phyloP scores from a whole-genome alignment of 2,329 filamentous ascomycete genomes.

The Talaromyces funiculosus region DNA sequence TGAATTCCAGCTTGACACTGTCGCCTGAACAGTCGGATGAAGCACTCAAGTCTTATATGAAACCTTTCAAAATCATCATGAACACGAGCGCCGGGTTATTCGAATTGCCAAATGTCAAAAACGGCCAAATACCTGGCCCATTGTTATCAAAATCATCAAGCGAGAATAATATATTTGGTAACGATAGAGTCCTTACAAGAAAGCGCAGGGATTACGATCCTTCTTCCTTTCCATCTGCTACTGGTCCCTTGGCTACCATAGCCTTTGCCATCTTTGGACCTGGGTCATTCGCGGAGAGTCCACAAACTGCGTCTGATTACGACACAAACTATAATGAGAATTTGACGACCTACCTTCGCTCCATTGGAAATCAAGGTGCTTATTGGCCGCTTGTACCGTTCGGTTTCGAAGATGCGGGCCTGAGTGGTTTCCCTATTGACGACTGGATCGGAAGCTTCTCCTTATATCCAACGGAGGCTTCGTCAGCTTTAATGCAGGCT shows the following conservation, averaged over 20 bases:
- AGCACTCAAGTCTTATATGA: neutral
- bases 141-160: neutral
- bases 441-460: slow-evolving; percentile 18
- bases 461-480: neutral
- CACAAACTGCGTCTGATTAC: neutral
- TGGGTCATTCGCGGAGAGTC: slow-evolving; percentile 8
- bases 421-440: neutral
- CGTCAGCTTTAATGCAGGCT: neutral
- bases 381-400: neutral
- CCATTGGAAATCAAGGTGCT: too few species aligned
- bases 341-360: too few species aligned
- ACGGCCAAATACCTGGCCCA: slow-evolving; percentile 18
- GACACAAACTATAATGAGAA: neutral
- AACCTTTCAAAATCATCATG: slow-evolving; percentile 20
- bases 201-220: neutral
- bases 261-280: slow-evolving; percentile 13
- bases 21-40: neutral
- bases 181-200: neutral
- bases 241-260: slow-evolving; percentile 13
- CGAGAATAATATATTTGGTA: neutral
- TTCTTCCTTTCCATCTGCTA: neutral
- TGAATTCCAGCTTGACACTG: slow-evolving; percentile 2
- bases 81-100: slow-evolving; percentile 30
- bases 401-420: neutral
- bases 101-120: slow-evolving; percentile 28